A percentile compares a stretch with the other conserved stretches of the same genome.
These are phyloP conservation scores for Taiwanofungus camphoratus DNA, from an alignment of 1,284 basidiomycete genomes.

Conservation along the genomic window DNA sequence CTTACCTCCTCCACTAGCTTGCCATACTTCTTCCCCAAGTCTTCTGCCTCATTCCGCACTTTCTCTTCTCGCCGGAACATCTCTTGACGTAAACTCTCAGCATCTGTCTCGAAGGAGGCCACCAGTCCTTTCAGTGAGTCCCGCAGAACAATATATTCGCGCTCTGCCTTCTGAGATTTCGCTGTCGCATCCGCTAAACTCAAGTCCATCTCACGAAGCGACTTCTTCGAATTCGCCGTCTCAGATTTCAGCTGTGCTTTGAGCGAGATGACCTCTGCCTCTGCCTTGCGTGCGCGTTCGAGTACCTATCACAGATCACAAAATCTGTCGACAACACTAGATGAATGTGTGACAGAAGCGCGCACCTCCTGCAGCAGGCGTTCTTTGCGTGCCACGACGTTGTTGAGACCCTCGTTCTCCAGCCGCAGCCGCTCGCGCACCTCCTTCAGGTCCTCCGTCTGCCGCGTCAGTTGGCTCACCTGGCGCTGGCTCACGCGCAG, in stretches of 20 bases:
- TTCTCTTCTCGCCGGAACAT: conserved; percentile 66
- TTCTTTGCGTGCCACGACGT: conserved; percentile 82
- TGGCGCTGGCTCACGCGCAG: conserved; percentile 71
- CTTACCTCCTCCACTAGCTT: conserved; percentile 55
- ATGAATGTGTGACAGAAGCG: conserved; percentile 3
- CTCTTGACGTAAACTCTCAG: conserved; percentile 59
- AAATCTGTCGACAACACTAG: neutral
- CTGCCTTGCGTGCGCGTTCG: conserved; percentile 77
- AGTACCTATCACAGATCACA: conserved; percentile 45
- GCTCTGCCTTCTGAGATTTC: conserved; percentile 70
- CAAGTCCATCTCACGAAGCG: conserved; percentile 70
- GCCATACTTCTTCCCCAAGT: conserved; percentile 58
- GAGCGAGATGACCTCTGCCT: conserved; percentile 60
- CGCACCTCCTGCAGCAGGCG: conserved; percentile 74
- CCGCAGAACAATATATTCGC: conserved; percentile 71
- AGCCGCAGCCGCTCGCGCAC: conserved; percentile 71
- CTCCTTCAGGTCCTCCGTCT: conserved; percentile 83
- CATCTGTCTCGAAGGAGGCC: conserved; percentile 65
- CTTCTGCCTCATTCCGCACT: conserved; percentile 57
- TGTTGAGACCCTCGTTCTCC: conserved; percentile 82
- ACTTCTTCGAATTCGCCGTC: conserved; percentile 64
- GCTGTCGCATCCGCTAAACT: conserved; percentile 65
- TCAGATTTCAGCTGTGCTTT: conserved; percentile 70
- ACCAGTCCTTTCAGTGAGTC: conserved; percentile 67
- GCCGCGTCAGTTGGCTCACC: conserved; percentile 73